These are phyloP conservation scores for Cutaneotrichosporon sp. DNA, from an alignment of 1,284 basidiomycete species.

Conservation along the genomic window DNA sequence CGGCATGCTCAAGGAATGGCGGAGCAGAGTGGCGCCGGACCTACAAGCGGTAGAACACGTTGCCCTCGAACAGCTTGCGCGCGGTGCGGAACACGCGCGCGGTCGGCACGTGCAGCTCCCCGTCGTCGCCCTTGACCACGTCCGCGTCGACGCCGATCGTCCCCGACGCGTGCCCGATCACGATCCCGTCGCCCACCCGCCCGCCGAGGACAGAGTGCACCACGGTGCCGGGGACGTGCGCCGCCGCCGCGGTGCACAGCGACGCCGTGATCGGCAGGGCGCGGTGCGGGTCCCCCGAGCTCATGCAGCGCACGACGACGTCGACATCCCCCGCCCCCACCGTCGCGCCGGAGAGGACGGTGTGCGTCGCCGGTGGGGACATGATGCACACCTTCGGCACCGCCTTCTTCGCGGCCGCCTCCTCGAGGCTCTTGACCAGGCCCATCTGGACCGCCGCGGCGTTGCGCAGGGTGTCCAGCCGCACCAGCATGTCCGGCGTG, in stretches of 20 bases:
- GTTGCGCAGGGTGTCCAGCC: slow-evolving; percentile 55
- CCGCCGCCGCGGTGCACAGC: slow-evolving; percentile 68
- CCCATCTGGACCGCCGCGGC: slow-evolving; percentile 65
- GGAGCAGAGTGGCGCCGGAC: no score
- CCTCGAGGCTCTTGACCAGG: slow-evolving; percentile 62
- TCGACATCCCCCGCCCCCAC: slow-evolving; percentile 54
- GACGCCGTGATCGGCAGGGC: slow-evolving; percentile 74
- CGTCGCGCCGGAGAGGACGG: slow-evolving; percentile 23
- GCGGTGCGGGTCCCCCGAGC: slow-evolving; percentile 71
- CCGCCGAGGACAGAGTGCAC: slow-evolving; percentile 56
- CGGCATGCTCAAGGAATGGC: no score
- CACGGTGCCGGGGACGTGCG: slow-evolving; percentile 60
- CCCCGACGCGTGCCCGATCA: slow-evolving; percentile 66
- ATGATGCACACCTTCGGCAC: slow-evolving; percentile 72
- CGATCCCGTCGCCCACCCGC: slow-evolving; percentile 44
- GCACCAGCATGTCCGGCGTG: neutral
- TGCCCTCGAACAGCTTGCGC: slow-evolving; percentile 67
- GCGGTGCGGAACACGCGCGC: slow-evolving; percentile 69
- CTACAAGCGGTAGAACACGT: slow-evolving; percentile 58
- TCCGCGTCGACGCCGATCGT: slow-evolving; percentile 66
- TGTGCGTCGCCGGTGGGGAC: slow-evolving; percentile 45
- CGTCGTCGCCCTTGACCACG: slow-evolving; percentile 53
- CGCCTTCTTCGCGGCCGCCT: slow-evolving; percentile 35
- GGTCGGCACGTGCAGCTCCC: slow-evolving; percentile 54
- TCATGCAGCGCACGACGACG: slow-evolving; percentile 65